phyloP scores from a whole-genome alignment of 1,139 yeast genomes.

The Nadsonia commutata region DNA sequence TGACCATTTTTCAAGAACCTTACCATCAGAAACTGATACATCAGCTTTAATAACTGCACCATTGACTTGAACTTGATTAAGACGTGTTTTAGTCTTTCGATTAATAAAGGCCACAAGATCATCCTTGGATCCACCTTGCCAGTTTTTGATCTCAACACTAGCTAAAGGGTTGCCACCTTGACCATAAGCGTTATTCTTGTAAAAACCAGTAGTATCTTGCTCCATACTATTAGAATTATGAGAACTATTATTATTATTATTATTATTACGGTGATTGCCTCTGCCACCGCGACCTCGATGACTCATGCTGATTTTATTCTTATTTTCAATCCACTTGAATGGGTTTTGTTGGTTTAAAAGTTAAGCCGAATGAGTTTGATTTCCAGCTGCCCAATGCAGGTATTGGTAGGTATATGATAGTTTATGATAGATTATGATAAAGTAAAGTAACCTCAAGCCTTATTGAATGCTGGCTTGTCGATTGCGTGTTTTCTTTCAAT shows the following conservation, averaged over 20 bases:
- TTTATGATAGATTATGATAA: no score
- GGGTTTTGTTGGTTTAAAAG: no score
- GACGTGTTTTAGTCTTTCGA: constrained; percentile 46
- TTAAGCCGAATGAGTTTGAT: no score
- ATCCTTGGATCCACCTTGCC: constrained; percentile 57
- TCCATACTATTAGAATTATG: constrained; percentile 1
- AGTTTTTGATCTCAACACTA: constrained; percentile 52
- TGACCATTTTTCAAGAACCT: constrained; percentile 42
- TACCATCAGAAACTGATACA: constrained; percentile 46
- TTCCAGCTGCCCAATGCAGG: no score
- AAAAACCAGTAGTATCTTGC: background rate
- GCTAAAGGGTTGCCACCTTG: constrained; percentile 15
- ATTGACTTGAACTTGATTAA: constrained; percentile 34
- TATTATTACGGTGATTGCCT: constrained; percentile 8
- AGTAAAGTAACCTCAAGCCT: no score
- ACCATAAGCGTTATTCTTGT: background rate
- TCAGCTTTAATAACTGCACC: constrained; percentile 39
- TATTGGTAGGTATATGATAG: no score
- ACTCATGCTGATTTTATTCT: constrained; percentile 6
- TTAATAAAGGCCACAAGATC: constrained; percentile 57
- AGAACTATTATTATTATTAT: background rate
- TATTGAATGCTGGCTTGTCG: no score
- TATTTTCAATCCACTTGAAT: no score
- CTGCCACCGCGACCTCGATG: constrained; percentile 6
- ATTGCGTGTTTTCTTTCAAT: no score